Evolutionary conservation across 176 grass and related monocot genomes (phyloP).

Genomic region (Poa pratensis): DNA sequence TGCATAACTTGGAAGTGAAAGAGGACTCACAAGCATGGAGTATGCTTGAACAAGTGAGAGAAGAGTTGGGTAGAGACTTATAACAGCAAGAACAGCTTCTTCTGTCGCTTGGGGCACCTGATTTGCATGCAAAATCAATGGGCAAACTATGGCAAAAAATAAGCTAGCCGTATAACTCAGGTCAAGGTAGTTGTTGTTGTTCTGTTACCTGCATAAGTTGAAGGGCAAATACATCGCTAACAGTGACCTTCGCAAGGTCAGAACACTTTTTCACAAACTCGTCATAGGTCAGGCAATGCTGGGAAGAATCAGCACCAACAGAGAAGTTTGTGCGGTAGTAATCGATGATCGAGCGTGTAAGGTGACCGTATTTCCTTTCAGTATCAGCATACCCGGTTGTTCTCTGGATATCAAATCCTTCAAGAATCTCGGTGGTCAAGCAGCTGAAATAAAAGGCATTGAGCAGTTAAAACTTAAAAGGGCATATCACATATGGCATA

Average conservation of each 20-base stretch:
- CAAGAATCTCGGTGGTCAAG: constrained; percentile 81
- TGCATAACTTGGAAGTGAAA: not conserved
- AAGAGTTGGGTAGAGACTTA: constrained; percentile 62
- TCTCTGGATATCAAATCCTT: constrained; percentile 93
- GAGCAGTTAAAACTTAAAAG: constrained; percentile 38
- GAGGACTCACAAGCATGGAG: constrained; percentile 52
- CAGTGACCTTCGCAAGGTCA: constrained; percentile 70
- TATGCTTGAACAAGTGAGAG: constrained; percentile 69
- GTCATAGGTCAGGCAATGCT: constrained; percentile 60
- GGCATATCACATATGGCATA: not conserved
- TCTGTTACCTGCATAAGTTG: constrained; percentile 98
- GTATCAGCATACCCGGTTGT: constrained; percentile 78
- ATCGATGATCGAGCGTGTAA: constrained; percentile 71
- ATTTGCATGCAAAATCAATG: constrained; percentile 1
- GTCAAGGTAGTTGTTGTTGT: not conserved
- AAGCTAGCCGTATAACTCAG: not conserved
- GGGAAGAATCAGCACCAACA: constrained; percentile 26
- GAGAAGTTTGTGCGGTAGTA: constrained; percentile 71
- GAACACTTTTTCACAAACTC: constrained; percentile 69
- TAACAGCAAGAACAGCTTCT: constrained; percentile 70
- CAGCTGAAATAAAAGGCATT: constrained; percentile 60
- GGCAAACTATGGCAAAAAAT: not conserved
- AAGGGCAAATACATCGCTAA: constrained; percentile 79
- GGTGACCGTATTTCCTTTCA: constrained; percentile 60
- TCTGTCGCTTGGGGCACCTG: constrained; percentile 88